Conservation (phyloP, 176 grass and related monocot species). For the Zoysia japonica region DNA sequence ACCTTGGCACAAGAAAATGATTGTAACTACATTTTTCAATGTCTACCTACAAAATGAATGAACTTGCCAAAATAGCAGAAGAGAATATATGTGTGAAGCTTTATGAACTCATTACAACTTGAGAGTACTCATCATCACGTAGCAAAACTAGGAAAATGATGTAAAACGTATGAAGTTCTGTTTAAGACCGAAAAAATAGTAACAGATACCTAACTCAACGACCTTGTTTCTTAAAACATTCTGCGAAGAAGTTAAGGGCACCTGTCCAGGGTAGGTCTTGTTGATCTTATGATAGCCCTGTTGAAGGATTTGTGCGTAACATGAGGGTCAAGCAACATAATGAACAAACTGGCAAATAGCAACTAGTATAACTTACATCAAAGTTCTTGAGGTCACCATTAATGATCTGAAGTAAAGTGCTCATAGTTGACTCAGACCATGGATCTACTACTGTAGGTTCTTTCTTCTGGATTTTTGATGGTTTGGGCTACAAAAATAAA, state of each 20-base stretch:
- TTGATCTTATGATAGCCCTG: conserved; percentile 82
- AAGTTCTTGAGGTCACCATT: conserved; percentile 59
- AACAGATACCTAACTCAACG: conserved; percentile 74
- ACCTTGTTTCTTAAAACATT: conserved; percentile 73
- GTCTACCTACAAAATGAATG: conserved; percentile 18
- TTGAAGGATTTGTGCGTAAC: conserved; percentile 41
- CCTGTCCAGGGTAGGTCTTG: conserved; percentile 77
- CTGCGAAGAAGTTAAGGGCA: conserved; percentile 64
- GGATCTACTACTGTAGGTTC: conserved; percentile 57
- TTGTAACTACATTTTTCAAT: conserved; percentile 38
- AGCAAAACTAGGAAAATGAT: conserved; percentile 1
- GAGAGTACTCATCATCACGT: conserved; percentile 8
- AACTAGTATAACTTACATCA: conserved; percentile 51
- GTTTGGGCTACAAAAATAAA: conserved; percentile 45
- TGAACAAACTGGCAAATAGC: background rate
- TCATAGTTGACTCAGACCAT: conserved; percentile 64
- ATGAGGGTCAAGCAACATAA: conserved; percentile 8
- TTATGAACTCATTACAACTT: conserved; percentile 17
- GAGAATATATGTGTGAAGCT: background rate
- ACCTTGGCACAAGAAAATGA: conserved; percentile 51
- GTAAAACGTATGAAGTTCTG: conserved; percentile 19
- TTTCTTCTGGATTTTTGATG: conserved; percentile 47
- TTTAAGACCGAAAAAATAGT: conserved; percentile 24
- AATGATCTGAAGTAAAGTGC: conserved; percentile 59
- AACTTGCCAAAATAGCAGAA: conserved; percentile 5